Evolutionary conservation across 2,329 filamentous ascomycete genomes (phyloP).

Genomic region (Cordyceps militaris): DNA sequence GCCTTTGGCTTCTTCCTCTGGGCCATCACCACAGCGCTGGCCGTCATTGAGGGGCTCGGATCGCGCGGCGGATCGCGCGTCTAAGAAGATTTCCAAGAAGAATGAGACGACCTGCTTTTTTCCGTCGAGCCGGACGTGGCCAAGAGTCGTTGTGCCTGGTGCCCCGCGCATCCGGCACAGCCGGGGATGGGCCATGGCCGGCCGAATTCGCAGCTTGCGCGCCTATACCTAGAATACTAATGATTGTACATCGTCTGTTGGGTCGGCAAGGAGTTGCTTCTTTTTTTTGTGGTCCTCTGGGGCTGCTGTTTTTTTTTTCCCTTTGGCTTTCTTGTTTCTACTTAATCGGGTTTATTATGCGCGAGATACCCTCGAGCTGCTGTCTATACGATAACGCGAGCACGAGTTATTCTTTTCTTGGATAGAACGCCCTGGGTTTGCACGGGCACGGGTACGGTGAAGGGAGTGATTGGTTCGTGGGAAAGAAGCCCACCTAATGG

Average conservation of each 20-base stretch:
- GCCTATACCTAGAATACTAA: neutral
- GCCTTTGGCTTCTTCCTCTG: slow-evolving; percentile 62
- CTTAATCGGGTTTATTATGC: slow-evolving; percentile 6
- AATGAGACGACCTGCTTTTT: neutral
- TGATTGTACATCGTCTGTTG: slow-evolving; percentile 4
- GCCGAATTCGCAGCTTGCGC: neutral
- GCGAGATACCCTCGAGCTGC: slow-evolving; percentile 11
- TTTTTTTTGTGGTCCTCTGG: neutral
- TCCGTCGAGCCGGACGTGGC: neutral
- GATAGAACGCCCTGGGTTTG: neutral
- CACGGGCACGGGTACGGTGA: neutral
- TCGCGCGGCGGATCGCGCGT: slow-evolving; percentile 25
- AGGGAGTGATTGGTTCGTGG: neutral
- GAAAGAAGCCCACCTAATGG: neutral
- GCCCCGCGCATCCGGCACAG: neutral
- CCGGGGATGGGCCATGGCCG: no score
- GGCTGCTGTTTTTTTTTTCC: neutral
- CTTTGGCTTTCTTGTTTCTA: neutral
- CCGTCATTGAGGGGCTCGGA: slow-evolving; percentile 40
- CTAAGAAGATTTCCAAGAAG: neutral
- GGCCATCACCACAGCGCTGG: slow-evolving; percentile 41
- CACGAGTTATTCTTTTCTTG: slow-evolving; percentile 5
- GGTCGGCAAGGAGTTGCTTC: neutral
- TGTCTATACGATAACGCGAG: slow-evolving; percentile 4
- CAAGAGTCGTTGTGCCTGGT: neutral